A percentile compares a stretch with the other conserved stretches of the same genome.
These are phyloP conservation scores for Pseudogymnoascus sp. DNA, from an alignment of 2,329 filamentous ascomycete genomes.

Conservation along the genomic window DNA sequence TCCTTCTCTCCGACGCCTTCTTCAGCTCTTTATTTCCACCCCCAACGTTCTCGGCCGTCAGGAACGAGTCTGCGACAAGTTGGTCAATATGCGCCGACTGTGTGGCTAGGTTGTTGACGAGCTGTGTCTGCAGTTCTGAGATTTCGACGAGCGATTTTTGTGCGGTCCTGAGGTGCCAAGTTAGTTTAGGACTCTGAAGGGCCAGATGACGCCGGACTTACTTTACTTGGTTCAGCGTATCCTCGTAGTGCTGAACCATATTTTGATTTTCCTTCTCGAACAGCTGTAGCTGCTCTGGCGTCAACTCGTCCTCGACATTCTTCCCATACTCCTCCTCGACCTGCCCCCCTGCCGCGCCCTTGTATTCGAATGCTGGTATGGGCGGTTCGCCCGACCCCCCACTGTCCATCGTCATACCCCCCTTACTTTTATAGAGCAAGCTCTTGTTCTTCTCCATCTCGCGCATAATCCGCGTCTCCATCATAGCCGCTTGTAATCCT, in stretches of 20 bases:
- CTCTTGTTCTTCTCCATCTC: slow-evolving; percentile 87
- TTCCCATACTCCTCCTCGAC: slow-evolving; percentile 20
- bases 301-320: slow-evolving; percentile 47
- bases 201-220: slow-evolving; percentile 38
- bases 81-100: slow-evolving; percentile 87
- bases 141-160: slow-evolving; percentile 91
- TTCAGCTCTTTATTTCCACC: slow-evolving; percentile 88
- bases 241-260: slow-evolving; percentile 89
- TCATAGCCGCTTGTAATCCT: slow-evolving; percentile 78
- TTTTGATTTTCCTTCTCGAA: slow-evolving; percentile 91
- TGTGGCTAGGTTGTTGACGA: slow-evolving; percentile 75
- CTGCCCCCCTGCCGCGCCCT: slow-evolving; percentile 12
- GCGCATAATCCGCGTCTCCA: slow-evolving; percentile 76
- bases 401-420: slow-evolving; percentile 20
- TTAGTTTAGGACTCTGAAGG: neutral
- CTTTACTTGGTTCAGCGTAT: slow-evolving; percentile 89
- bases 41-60: slow-evolving; percentile 78
- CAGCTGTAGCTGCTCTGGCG: slow-evolving; percentile 79
- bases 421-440: slow-evolving; percentile 62
- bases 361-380: slow-evolving; percentile 13
- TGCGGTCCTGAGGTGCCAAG: slow-evolving; percentile 53
- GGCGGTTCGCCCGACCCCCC: slow-evolving; percentile 17
- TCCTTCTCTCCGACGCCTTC: slow-evolving; percentile 64
- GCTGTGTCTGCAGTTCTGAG: slow-evolving; percentile 79
- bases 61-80: slow-evolving; percentile 72